Evolutionary conservation across 805 yeast species (phyloP).

Genomic region (Wickerhamiella shivajii): DNA sequence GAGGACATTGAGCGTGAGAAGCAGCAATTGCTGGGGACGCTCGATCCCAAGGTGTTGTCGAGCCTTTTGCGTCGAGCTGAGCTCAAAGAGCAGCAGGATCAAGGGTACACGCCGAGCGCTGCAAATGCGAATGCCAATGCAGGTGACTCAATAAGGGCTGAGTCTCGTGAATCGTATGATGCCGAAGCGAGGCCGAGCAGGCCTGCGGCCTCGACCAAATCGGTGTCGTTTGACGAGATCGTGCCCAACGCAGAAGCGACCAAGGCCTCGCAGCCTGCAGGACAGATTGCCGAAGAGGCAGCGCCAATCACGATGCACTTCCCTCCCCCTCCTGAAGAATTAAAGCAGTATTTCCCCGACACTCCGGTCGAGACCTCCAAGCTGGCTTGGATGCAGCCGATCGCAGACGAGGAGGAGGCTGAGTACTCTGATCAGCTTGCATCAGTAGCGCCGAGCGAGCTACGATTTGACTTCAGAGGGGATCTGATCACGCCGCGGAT

Average conservation of each 20-base stretch:
- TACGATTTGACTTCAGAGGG: conserved; percentile 84
- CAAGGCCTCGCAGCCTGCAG: too few relatives aligned
- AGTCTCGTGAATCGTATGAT: not conserved
- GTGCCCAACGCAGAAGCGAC: too few relatives aligned
- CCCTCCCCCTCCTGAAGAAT: conserved; percentile 49
- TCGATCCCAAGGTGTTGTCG: conserved; percentile 56
- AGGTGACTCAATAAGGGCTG: not conserved
- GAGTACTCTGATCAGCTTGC: conserved; percentile 37
- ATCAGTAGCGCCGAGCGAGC: conserved; percentile 34
- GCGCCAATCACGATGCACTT: conserved; percentile 25
- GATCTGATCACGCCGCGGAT: conserved; percentile 48
- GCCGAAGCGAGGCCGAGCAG: not conserved
- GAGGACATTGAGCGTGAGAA: conserved; percentile 52
- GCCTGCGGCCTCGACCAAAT: not conserved
- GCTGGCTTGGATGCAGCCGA: conserved; percentile 83
- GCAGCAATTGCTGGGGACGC: conserved; percentile 46
- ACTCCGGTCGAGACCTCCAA: conserved; percentile 70
- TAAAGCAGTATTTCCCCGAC: conserved; percentile 79
- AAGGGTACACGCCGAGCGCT: not conserved
- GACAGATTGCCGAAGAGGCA: too few relatives aligned
- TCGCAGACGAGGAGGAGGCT: conserved; percentile 26
- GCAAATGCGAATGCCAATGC: not conserved
- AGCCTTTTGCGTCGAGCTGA: conserved; percentile 29
- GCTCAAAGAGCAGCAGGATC: conserved; percentile 26
- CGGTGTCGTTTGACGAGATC: not conserved